Conservation (phyloP, 1,284 basidiomycete genomes). For the Tilletia indica region DNA sequence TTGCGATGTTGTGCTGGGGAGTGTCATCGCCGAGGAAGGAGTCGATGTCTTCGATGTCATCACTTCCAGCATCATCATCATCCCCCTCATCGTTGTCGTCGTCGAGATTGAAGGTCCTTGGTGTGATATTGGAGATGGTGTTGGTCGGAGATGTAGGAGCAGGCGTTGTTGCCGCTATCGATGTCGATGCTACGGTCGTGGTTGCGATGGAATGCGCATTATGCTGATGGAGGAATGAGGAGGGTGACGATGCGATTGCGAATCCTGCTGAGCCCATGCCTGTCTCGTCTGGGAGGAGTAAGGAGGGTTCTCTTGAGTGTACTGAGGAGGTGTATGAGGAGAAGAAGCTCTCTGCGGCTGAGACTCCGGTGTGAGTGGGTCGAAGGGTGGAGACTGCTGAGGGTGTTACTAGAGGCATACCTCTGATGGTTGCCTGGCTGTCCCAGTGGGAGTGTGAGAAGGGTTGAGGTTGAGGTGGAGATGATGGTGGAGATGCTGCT, state of each 20-base stretch:
- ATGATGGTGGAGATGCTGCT: not conserved
- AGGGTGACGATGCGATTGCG: not conserved
- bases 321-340: not conserved
- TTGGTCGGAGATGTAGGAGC: not conserved
- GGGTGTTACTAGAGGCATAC: not conserved
- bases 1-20: not conserved
- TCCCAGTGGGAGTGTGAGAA: constrained; percentile 8
- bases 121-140: too few species aligned
- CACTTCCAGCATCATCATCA: not conserved
- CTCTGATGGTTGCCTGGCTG: constrained; percentile 11
- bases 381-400: not conserved
- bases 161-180: not conserved
- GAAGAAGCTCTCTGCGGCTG: constrained; percentile 10
- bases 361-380: not conserved
- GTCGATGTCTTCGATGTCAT: constrained; percentile 13
- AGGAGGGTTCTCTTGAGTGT: constrained; percentile 4
- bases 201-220: constrained; percentile 7
- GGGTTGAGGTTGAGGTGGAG: not conserved
- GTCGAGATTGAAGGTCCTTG: not conserved
- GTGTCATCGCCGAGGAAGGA: constrained; percentile 13
- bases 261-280: constrained; percentile 4
- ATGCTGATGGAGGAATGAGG: constrained; percentile 2
- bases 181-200: not conserved
- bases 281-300: constrained; percentile 10
- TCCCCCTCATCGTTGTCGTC: constrained; percentile 3